Evolutionary conservation across 2,329 filamentous ascomycete genomes (phyloP).

Genomic region (Neoarthrinium moseri): DNA sequence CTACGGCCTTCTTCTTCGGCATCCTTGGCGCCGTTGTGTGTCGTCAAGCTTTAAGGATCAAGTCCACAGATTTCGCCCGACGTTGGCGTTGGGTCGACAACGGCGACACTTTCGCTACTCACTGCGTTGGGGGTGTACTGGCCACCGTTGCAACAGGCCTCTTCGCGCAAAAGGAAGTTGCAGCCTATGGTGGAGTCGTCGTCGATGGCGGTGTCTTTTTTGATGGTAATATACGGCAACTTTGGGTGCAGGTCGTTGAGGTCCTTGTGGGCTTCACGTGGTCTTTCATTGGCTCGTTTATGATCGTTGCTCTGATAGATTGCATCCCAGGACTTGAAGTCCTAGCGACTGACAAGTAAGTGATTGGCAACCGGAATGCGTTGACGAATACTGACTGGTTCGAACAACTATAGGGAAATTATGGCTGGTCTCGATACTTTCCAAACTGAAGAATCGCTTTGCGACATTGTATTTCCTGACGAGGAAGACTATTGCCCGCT

Average conservation of each 20-base stretch:
- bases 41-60: conserved; percentile 51
- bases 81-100: conserved; percentile 51
- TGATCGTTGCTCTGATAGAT: conserved; percentile 48
- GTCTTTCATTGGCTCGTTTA: conserved; percentile 47
- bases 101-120: conserved; percentile 54
- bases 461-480: conserved; percentile 27
- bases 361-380: neutral
- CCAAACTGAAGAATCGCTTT: conserved; percentile 47
- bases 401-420: conserved; percentile 38
- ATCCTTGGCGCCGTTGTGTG: conserved; percentile 44
- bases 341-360: conserved; percentile 50
- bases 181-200: conserved; percentile 47
- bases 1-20: conserved; percentile 47
- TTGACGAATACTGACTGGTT: conserved; percentile 9
- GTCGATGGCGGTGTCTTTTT: conserved; percentile 51
- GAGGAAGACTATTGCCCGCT: conserved; percentile 21
- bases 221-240: conserved; percentile 48
- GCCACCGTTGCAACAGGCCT: conserved; percentile 50
- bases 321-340: conserved; percentile 52
- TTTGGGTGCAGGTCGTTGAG: conserved; percentile 49
- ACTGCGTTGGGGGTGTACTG: conserved; percentile 49
- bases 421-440: conserved; percentile 47
- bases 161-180: conserved; percentile 49
- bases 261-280: conserved; percentile 49
- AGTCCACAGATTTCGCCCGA: conserved; percentile 47